Evolutionary conservation across 116 monocot genomes (phyloP).

Genomic region (Papilionanthe hybrid): DNA sequence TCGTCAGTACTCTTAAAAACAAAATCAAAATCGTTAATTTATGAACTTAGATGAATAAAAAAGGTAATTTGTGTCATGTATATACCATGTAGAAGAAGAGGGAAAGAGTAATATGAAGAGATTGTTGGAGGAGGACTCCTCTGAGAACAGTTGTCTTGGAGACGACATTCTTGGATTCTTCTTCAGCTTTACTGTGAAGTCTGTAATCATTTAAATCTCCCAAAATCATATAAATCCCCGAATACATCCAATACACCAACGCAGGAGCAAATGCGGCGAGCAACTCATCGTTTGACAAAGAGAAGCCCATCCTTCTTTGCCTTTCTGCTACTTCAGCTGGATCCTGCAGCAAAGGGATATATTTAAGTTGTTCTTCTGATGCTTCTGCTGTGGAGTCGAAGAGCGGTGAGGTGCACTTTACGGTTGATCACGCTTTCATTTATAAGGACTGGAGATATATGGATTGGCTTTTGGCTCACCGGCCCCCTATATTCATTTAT

Average conservation of each 20-base stretch:
- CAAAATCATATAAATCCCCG: constrained; percentile 13
- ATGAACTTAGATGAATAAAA: background rate
- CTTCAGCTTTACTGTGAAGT: constrained; percentile 22
- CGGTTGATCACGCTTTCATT: too few species aligned
- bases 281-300: constrained; percentile 15
- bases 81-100: constrained; percentile 17
- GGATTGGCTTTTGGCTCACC: too few species aligned
- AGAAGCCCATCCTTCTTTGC: constrained; percentile 1
- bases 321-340: background rate
- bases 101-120: constrained; percentile 18
- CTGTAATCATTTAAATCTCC: constrained; percentile 12
- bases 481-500: too few species aligned
- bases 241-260: constrained; percentile 29
- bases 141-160: constrained; percentile 23
- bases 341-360: too few species aligned
- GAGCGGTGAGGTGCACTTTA: too few species aligned
- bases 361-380: too few species aligned
- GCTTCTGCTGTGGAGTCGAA: too few species aligned
- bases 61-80: background rate
- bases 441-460: too few species aligned
- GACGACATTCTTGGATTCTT: constrained; percentile 20
- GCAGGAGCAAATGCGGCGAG: constrained; percentile 18
- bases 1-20: background rate
- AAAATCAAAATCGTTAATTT: too few species aligned
- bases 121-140: constrained; percentile 25